Evolutionary conservation across 768 basidiomycete species (phyloP), one percentile per base, ranked within the genome.

Genomic region (Lactarius deliciosus): DNA sequence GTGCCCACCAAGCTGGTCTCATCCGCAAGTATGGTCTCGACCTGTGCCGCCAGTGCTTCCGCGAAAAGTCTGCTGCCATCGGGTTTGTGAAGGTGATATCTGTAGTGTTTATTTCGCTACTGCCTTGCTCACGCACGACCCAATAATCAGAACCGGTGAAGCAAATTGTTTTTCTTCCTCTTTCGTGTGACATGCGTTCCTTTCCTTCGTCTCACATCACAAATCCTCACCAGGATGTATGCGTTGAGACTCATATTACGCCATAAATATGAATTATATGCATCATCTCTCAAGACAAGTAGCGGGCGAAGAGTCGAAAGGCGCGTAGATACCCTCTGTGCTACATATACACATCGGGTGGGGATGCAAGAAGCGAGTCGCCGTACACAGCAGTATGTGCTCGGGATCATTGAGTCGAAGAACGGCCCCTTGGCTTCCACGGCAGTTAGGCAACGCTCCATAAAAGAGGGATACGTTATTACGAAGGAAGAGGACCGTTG

Each of bases 1-100:
- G 95, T 74, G 92, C 94, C 43, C 95, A 97, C 79, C 94, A 96
- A 80, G 95, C 94, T 74, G 95, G 95, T 89, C 87, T 97, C 78
- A 94, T 97, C 79, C 91, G 95, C 81, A 93, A 96, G 81, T 95
- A 96, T 80, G 94, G 95, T 65, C 87, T 96, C 72, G 94, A 96
- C 82, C 90, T 97, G 73, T 97, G 95, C 82, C 92, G 95, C 80
- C 95, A 97, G 80, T 97, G 95, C 81, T 97, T 96, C 91, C 91
- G 95, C 73, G 95, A 97, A 83, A 95, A 94, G 82, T 85, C 93
- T 61, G 85, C 88, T 72, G 89, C 91, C 68, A 97, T 97, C 74
- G 95, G 95, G 68, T 97, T 97, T 84, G 82, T 85, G 76, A 97
- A 97, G 92, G 95, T 96, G 71, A 71, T 83, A 71, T 56, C 8